Conservation (phyloP, 2,329 filamentous ascomycete genomes). For the Clonostachys chloroleuca region DNA sequence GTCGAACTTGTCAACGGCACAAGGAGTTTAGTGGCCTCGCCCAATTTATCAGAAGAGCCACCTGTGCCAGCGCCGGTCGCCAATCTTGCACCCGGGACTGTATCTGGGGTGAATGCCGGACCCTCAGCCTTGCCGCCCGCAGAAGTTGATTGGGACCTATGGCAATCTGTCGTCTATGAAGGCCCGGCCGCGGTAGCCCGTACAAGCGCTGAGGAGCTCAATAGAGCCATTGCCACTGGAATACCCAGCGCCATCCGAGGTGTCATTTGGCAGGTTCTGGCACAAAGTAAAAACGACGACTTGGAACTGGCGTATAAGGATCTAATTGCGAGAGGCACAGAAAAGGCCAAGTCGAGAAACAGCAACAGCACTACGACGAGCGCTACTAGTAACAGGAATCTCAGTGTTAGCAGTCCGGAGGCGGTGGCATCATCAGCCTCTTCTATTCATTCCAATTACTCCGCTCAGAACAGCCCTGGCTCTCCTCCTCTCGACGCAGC, state of each 20-base stretch:
- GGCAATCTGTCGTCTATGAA: conserved; percentile 94
- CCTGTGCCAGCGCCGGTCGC: conserved; percentile 61
- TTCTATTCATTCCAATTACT: conserved; percentile 76
- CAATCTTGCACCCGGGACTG: conserved; percentile 77
- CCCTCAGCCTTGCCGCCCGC: conserved; percentile 65
- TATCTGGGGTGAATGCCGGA: conserved; percentile 73
- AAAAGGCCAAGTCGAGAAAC: conserved; percentile 66
- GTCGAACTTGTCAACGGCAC: conserved; percentile 10
- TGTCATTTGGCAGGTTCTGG: conserved; percentile 98
- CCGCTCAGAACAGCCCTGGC: conserved; percentile 50
- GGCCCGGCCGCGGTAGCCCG: conserved; percentile 84
- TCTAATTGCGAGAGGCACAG: conserved; percentile 73
- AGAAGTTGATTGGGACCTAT: conserved; percentile 97
- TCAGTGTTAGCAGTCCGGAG: conserved; percentile 57
- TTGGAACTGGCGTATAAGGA: conserved; percentile 84
- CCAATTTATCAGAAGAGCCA: conserved; percentile 10
- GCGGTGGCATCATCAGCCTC: conserved; percentile 74
- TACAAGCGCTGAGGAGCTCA: conserved; percentile 85
- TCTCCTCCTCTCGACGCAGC: conserved; percentile 61
- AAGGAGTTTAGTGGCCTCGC: too few relatives aligned
- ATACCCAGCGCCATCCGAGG: conserved; percentile 94
- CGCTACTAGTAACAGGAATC: conserved; percentile 47
- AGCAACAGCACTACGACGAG: conserved; percentile 50
- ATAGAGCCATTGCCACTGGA: conserved; percentile 83
- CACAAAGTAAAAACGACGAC: conserved; percentile 90